Evolutionary conservation across 2,329 filamentous ascomycete species (phyloP).

Genomic region (Claviceps lovelessii): DNA sequence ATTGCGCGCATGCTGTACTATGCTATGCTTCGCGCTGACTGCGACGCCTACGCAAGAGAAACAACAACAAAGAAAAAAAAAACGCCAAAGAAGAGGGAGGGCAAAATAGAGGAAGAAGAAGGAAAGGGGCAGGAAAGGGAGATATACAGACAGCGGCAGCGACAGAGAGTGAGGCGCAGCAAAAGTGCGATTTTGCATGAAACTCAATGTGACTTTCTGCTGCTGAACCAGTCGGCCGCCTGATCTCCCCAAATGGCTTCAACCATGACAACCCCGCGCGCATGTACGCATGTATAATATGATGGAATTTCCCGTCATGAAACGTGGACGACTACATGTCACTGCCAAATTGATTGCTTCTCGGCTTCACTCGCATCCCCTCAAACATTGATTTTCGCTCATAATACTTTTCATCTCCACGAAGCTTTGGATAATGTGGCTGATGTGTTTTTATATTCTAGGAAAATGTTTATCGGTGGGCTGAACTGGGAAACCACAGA

Average conservation of each 20-base stretch:
- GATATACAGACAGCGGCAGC: not conserved
- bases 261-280: not conserved
- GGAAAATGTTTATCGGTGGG: slow-evolving; percentile 99
- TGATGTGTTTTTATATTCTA: slow-evolving; percentile 24
- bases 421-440: not conserved
- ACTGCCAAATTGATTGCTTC: not conserved
- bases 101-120: no score
- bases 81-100: not conserved
- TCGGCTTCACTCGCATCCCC: not conserved
- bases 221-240: not conserved
- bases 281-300: not conserved
- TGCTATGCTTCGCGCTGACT: not conserved
- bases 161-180: not conserved
- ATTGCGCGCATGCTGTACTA: not conserved
- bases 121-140: no score
- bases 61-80: not conserved
- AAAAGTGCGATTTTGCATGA: not conserved
- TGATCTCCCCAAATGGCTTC: not conserved
- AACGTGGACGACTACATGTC: not conserved
- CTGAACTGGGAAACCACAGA: slow-evolving; percentile 99
- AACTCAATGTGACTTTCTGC: not conserved
- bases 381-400: not conserved
- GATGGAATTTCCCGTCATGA: not conserved
- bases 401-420: not conserved
- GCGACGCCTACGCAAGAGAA: not conserved